Evolutionary conservation across 75 land plant genomes (phyloP).

Genomic region (Isoetes taiwanensis): DNA sequence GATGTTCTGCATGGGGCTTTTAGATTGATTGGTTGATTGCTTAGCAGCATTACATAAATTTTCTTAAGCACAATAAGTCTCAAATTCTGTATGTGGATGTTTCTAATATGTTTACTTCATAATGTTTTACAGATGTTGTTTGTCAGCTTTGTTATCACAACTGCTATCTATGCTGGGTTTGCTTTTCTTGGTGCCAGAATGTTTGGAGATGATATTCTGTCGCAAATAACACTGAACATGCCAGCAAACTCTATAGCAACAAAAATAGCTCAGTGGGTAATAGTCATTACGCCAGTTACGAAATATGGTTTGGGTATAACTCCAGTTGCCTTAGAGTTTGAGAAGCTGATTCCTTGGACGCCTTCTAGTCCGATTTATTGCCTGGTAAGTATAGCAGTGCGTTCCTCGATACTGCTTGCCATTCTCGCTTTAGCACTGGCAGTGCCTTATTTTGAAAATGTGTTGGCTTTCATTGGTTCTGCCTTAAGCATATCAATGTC

Average conservation of each 20-base stretch:
- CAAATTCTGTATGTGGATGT: background rate
- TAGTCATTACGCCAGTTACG: constrained; percentile 6
- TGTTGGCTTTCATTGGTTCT: background rate
- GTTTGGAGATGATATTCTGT: constrained; percentile 11
- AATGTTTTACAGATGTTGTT: background rate
- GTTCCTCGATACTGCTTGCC: background rate
- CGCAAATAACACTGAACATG: constrained; percentile 20
- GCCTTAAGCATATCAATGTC: background rate
- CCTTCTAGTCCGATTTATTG: background rate
- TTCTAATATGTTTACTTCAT: background rate
- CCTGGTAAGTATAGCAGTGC: background rate
- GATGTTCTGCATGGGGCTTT: background rate
- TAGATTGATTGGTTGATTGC: background rate
- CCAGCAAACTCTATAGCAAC: constrained; percentile 10
- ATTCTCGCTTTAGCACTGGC: background rate
- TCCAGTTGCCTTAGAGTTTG: background rate
- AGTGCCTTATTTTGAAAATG: background rate
- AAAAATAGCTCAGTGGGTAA: constrained; percentile 15
- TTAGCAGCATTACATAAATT: background rate
- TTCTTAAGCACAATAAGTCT: background rate
- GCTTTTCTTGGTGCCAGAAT: constrained; percentile 8
- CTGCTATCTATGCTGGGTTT: constrained; percentile 4
- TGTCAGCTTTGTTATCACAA: constrained; percentile 3
- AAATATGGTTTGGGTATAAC: background rate
- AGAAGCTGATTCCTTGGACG: background rate